phyloP scores from a whole-genome alignment of 495 filamentous ascomycete genomes.

The Neurospora sp. region DNA sequence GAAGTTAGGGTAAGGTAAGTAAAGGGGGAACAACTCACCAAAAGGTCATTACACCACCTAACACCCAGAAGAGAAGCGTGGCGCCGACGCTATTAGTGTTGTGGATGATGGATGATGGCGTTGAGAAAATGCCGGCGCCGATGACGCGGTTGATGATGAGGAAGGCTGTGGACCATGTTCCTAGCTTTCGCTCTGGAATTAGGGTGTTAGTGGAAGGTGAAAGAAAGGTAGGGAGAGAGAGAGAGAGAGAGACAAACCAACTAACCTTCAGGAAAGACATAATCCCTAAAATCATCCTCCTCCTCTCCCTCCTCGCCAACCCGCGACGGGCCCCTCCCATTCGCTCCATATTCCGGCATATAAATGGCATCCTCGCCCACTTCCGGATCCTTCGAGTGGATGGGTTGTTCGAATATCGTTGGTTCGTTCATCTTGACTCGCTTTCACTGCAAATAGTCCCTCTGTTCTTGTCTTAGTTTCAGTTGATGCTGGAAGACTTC shows the following conservation, averaged over 20 bases:
- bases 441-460: not conserved
- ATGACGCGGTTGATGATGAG: conserved; percentile 27
- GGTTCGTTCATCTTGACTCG: conserved; percentile 22
- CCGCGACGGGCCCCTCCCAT: not conserved
- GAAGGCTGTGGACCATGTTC: conserved; percentile 24
- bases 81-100: conserved; percentile 21
- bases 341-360: not conserved
- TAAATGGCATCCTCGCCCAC: not conserved
- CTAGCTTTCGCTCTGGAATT: conserved; percentile 20
- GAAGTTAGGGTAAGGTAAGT: not conserved
- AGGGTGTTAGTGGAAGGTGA: not conserved
- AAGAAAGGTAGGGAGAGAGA: not conserved
- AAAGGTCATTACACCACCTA: conserved; percentile 25
- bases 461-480: not conserved
- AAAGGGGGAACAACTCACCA: conserved; percentile 8
- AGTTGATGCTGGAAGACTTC: not conserved
- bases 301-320: not conserved
- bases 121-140: conserved; percentile 22
- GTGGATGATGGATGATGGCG: conserved; percentile 17
- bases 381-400: conserved; percentile 18
- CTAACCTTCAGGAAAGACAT: conserved; percentile 28
- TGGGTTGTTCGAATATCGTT: conserved; percentile 26
- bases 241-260: not conserved
- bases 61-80: conserved; percentile 23
- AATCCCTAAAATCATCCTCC: conserved; percentile 23